Base-by-base conservation (phyloP, 208 protist genomes). In the Acanthamoeba sp. region DNA sequence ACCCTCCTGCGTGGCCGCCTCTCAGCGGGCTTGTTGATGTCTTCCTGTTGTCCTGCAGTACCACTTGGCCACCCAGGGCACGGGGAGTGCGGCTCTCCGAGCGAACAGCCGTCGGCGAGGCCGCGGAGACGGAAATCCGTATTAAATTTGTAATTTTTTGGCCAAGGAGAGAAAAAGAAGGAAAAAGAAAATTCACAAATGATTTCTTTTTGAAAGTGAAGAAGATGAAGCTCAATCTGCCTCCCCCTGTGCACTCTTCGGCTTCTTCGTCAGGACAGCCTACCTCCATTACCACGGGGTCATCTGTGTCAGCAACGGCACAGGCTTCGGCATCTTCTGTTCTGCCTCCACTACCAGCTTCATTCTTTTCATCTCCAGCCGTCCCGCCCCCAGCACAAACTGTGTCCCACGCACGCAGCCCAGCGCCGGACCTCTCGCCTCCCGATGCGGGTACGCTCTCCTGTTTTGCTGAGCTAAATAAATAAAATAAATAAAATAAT, bases 211-310 rank as follows among this genome's bases (percentile, higher is more conserved):
- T 29, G 7, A n/a, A 64, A 29, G 1, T 27, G 0, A 64, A 64
- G 22, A 29, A 32, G 66, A 76, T 76, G 66, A 76, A 76, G 36
- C 66, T 76, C 29, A 76, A 76, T 42, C n/a, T 76, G 66, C 66
- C 66, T 32, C 66, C 66, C 18, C 66, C 66, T 42, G n/a, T 38
- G 36, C 20, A 76, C 24, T 64, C 57, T 7, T 10, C 57, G 24
- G 2, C 4, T 24, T 62, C 57, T 64, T 22, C 5, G 7, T 7
- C 10, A 22, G 27, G 24, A 29, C 16, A 6, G 10, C 10, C 48
- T 16, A 6, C 48, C 16, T 29, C 22, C 0, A 22, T 29, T 10
- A 14, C 57, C n/a, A 22, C 22, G 3, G 57, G 2, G 57, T 5
- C 27, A 52, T 16, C 48, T 16, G 6, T 16, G 14, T 16, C 48